A percentile compares a stretch with the other conserved stretches of the same genome.
These are phyloP conservation scores for Rehmannia glutinosa DNA, from an alignment of 257 asterid species.

Conservation along the genomic window DNA sequence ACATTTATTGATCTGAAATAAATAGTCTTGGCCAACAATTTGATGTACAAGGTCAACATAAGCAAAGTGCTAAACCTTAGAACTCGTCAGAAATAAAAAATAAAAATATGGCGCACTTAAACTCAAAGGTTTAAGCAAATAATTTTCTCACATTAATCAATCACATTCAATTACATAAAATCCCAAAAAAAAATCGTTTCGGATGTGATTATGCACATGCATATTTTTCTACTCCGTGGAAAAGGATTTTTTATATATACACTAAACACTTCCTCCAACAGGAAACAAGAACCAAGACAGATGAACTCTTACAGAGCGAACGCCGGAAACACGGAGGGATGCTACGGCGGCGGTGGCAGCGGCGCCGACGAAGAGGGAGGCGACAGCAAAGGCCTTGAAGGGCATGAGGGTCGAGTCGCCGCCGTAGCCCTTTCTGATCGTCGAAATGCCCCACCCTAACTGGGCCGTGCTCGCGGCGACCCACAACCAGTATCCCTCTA, in stretches of 20 bases:
- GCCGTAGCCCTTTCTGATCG: conserved; percentile 41
- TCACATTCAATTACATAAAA: not conserved
- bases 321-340: conserved; percentile 51
- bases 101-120: not conserved
- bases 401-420: conserved; percentile 65
- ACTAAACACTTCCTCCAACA: too few relatives aligned
- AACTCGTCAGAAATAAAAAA: too few relatives aligned
- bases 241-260: too few relatives aligned
- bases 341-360: conserved; percentile 53
- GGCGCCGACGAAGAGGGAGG: conserved; percentile 78
- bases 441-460: conserved; percentile 50
- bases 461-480: conserved; percentile 59
- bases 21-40: not conserved
- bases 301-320: conserved; percentile 44
- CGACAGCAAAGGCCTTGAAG: conserved; percentile 70
- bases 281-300: not conserved
- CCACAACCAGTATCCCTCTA: conserved; percentile 54
- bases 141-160: not conserved
- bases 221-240: not conserved
- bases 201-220: not conserved
- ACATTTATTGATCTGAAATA: not conserved
- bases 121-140: not conserved
- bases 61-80: too few relatives aligned
- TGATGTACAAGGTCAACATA: not conserved
- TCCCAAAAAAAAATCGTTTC: not conserved